A percentile compares a stretch with the other conserved stretches of the same genome.
Evolutionary conservation across 495 filamentous ascomycete genomes (phyloP).

Genomic region (Neurospora pannonica): DNA sequence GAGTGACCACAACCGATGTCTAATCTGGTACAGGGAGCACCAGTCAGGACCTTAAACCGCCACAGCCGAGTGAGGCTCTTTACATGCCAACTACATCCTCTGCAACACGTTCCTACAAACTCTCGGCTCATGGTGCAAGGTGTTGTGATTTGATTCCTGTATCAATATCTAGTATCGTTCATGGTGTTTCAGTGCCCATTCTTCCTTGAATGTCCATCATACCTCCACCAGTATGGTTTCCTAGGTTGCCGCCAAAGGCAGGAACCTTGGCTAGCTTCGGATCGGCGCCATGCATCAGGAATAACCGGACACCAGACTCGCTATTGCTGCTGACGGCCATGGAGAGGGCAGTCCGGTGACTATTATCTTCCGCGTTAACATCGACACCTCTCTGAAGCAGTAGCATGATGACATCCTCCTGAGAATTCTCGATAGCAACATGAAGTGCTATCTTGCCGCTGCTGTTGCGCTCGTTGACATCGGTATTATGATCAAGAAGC

Average conservation of each 20-base stretch:
- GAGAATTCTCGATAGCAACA: not conserved
- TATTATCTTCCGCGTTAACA: not conserved
- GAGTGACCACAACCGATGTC: not conserved
- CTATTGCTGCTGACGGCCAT: constrained; percentile 1
- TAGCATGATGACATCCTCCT: constrained; percentile 2
- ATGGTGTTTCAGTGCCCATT: not conserved
- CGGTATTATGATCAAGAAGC: not conserved
- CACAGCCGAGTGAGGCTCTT: not conserved
- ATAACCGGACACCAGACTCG: constrained; percentile 1
- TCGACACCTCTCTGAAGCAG: not conserved
- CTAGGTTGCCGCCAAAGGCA: not conserved
- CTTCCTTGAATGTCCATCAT: not conserved
- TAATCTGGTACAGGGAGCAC: not conserved
- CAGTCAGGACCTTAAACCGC: not conserved
- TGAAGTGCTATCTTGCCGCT: constrained; percentile 1
- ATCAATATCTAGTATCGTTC: not conserved
- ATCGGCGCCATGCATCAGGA: constrained; percentile 1
- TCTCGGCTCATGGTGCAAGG: not conserved
- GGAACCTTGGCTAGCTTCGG: not conserved
- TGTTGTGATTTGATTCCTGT: not conserved
- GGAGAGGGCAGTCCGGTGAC: not conserved
- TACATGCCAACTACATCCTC: not conserved
- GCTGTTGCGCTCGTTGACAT: constrained; percentile 3
- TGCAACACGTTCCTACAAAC: not conserved
- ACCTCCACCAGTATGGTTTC: not conserved